Evolutionary conservation across 1,284 basidiomycete genomes (phyloP), one percentile per base, ranked within the genome.

Genomic region (Apiotrichum gracile): DNA sequence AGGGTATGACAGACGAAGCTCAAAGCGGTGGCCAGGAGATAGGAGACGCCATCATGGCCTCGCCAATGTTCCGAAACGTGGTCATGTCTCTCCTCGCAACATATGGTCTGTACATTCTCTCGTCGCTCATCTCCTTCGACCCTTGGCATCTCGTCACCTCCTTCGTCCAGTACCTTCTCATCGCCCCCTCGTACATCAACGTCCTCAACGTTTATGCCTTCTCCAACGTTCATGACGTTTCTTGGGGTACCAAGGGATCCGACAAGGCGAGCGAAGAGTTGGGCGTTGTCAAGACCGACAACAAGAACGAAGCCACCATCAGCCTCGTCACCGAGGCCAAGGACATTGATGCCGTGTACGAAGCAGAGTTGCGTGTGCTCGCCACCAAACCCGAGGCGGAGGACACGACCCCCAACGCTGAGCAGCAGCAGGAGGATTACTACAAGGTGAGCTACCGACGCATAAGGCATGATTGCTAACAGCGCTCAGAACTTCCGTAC

Each of bases 161-260:
- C n/a, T 94, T 96, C 76, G 39, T 92, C 16, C 93, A 97, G 72
- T 97, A 97, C 68, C 77, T 93, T 22, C 79, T 97, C 50, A 83
- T 94, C 19, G 87, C 89, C 0, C 93, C 94, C 5, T 91, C 90
- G 0, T 97, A 93, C 66, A 92, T 93, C 70, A 83, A 86, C 52
- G 87, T 96, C 16, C 80, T 94, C 55, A 94, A 94, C 60, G 61
- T 66, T 13, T 71, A 88, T 81, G 88, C 72, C 7, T 78, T 91
- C 64, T 85, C 87, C 19, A 91, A 92, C 70, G 88, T 91, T 3
- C 87, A 91, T 62, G 74, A 76, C 61, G 73, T 76, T 5, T 67
- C 65, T 19, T 92, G 90, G 90, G 89, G 88, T 35, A 92, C 89
- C 2, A 92, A 93, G 70, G 89, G 88, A 22, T 89, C 92, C 73